Conservation (phyloP, 208 protist genomes). For the Trypanosoma boissoni region DNA sequence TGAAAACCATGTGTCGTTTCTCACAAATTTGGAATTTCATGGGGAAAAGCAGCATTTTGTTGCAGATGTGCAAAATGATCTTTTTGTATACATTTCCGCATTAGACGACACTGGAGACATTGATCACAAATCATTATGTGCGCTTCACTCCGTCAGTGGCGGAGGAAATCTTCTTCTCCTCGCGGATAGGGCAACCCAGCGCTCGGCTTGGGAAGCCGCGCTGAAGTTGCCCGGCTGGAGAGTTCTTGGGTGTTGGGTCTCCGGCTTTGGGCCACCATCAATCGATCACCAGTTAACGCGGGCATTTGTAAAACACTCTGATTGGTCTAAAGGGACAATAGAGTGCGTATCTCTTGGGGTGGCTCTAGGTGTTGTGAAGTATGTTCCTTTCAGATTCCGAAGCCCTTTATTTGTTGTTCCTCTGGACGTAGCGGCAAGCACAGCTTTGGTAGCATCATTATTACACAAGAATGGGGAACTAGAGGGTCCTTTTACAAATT, state of each 20-base stretch:
- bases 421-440: constrained; percentile 62
- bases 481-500: not conserved
- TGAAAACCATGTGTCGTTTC: constrained; percentile 19
- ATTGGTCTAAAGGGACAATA: constrained; percentile 29
- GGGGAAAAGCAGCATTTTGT: constrained; percentile 4
- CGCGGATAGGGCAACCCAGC: constrained; percentile 25
- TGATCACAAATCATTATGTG: too few species aligned
- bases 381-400: constrained; percentile 37
- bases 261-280: constrained; percentile 47
- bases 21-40: not conserved
- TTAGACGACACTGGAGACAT: not conserved
- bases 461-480: not conserved
- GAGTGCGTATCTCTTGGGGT: constrained; percentile 53
- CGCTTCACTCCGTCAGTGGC: too few species aligned
- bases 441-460: constrained; percentile 23
- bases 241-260: constrained; percentile 27
- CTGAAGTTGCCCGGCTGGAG: not conserved
- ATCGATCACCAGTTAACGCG: constrained; percentile 41
- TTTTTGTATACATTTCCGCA: constrained; percentile 24
- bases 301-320: constrained; percentile 12
- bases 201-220: constrained; percentile 10
- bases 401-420: constrained; percentile 48
- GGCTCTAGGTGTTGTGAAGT: constrained; percentile 44
- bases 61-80: constrained; percentile 14
- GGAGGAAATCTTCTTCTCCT: constrained; percentile 27